phyloP scores from a whole-genome alignment of 768 basidiomycete species.

The Termitomyces sp. region DNA sequence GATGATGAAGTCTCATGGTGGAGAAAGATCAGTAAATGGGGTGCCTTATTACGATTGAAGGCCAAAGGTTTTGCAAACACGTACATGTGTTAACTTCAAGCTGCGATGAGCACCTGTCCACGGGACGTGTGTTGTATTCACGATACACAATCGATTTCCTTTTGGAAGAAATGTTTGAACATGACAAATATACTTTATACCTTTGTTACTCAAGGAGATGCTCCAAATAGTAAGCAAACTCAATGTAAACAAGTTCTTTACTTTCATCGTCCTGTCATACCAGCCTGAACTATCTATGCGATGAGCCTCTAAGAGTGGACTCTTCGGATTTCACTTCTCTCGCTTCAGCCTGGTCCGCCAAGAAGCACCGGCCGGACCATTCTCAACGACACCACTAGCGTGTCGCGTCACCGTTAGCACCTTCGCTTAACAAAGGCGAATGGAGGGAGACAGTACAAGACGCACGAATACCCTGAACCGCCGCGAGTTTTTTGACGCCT shows the following conservation, averaged over 20 bases:
- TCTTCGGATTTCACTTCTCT: constrained; percentile 16
- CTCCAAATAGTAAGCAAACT: background rate
- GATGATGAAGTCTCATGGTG: constrained; percentile 11
- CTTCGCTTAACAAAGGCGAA: constrained; percentile 10
- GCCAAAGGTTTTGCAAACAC: constrained; percentile 13
- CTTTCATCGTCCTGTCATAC: constrained; percentile 9
- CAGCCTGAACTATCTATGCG: constrained; percentile 4
- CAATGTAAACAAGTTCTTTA: constrained; percentile 14
- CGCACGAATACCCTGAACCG: constrained; percentile 24
- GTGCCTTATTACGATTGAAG: constrained; percentile 14
- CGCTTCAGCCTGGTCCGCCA: constrained; percentile 11
- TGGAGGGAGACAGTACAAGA: constrained; percentile 13
- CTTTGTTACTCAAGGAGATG: background rate
- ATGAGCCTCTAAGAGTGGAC: constrained; percentile 31
- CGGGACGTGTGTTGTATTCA: background rate
- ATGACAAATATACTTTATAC: background rate
- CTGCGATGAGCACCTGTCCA: background rate
- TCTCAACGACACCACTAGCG: constrained; percentile 6
- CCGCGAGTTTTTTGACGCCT: constrained; percentile 49
- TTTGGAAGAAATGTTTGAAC: background rate
- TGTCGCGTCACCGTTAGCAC: constrained; percentile 6
- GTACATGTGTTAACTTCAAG: constrained; percentile 9
- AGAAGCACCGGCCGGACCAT: constrained; percentile 9
- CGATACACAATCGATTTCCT: background rate
- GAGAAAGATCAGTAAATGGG: constrained; percentile 15